A percentile compares a stretch with the other conserved stretches of the same genome.
phyloP scores from a whole-genome alignment of 345 rosid species.

The Clausena lansium region DNA sequence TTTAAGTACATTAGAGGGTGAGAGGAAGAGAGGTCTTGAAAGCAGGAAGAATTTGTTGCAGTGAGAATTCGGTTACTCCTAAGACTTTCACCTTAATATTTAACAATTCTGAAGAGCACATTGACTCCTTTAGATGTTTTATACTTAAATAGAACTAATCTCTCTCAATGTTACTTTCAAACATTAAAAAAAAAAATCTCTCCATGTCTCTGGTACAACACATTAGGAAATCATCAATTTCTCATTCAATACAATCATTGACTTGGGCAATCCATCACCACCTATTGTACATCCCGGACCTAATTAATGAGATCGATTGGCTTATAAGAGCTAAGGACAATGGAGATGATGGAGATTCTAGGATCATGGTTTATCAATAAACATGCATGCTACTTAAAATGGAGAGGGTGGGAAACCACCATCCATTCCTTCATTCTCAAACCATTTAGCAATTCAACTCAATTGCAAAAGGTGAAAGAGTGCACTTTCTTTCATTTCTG shows the following conservation, averaged over 20 bases:
- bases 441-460: not conserved
- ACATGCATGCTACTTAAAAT: not conserved
- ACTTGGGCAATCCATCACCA: slow-evolving; percentile 12
- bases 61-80: slow-evolving; percentile 14
- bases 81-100: slow-evolving; percentile 12
- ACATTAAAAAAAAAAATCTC: too few relatives aligned
- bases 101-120: not conserved
- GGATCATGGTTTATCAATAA: not conserved
- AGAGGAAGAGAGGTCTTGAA: slow-evolving; percentile 9
- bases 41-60: slow-evolving; percentile 21
- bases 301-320: not conserved
- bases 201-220: too few relatives aligned
- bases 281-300: not conserved
- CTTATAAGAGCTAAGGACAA: not conserved
- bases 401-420: not conserved
- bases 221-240: slow-evolving; percentile 5
- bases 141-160: not conserved
- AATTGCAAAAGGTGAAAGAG: slow-evolving; percentile 8
- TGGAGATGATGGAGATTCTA: not conserved
- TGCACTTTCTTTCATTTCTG: slow-evolving; percentile 6
- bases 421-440: slow-evolving; percentile 12
- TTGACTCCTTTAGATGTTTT: not conserved
- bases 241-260: slow-evolving; percentile 1
- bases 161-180: not conserved
- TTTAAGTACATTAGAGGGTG: not conserved